Conservation (phyloP, 2,329 filamentous ascomycete species). For the Teratosphaeriaceae sp. region DNA sequence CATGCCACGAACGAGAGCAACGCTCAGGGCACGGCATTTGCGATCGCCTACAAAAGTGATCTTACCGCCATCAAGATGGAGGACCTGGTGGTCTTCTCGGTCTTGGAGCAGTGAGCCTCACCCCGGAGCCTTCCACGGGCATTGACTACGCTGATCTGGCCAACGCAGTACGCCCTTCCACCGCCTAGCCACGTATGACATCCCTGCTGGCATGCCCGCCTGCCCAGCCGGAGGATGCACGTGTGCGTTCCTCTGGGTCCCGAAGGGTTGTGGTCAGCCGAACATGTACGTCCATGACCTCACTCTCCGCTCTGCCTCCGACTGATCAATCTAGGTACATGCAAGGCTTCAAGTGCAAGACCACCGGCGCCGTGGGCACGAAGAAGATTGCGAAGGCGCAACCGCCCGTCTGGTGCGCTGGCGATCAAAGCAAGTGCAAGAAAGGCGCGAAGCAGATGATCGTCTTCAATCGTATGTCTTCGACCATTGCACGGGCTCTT, state of each 20-base stretch:
- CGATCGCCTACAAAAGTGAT: constrained; percentile 1
- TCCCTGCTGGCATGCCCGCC: constrained; percentile 1
- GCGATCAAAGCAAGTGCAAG: background rate
- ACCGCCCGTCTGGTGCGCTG: constrained; percentile 3
- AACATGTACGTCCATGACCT: constrained; percentile 4
- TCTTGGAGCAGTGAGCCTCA: constrained; percentile 1
- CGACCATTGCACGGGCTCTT: too few species aligned
- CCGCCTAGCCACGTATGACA: background rate
- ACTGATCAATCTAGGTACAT: too few species aligned
- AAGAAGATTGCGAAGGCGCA: constrained; percentile 1
- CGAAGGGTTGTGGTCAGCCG: constrained; percentile 3
- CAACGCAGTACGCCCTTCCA: constrained; percentile 1
- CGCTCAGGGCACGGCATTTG: background rate
- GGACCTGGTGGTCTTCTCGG: background rate
- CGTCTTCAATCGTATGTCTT: constrained; percentile 4
- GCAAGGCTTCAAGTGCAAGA: constrained; percentile 5
- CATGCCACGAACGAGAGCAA: constrained; percentile 1
- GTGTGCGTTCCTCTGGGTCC: constrained; percentile 1
- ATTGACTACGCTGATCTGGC: too few species aligned
- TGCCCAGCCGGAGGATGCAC: background rate
- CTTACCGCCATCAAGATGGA: background rate
- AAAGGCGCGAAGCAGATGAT: constrained; percentile 5
- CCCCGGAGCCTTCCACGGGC: too few species aligned
- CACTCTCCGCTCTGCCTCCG: too few species aligned
- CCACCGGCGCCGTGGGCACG: background rate